Percentiles rank a stretch among this genome's conserved stretches.
phyloP scores from a whole-genome alignment of 2,329 filamentous ascomycete species.

The Aspergillus ustus region DNA sequence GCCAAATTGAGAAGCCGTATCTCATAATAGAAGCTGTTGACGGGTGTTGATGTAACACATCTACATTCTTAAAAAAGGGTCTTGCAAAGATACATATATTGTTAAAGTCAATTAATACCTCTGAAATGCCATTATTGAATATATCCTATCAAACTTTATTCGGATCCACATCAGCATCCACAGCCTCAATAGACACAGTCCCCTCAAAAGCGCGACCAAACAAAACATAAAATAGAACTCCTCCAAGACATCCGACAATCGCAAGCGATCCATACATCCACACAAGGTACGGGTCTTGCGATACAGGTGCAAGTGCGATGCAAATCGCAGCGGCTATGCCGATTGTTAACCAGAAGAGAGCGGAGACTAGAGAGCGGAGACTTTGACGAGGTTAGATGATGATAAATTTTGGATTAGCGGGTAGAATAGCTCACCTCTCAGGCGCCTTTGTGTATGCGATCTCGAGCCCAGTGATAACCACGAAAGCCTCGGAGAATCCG shows the following conservation, averaged over 20 bases:
- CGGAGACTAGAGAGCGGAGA: slow-evolving; percentile 22
- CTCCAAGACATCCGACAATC: slow-evolving; percentile 22
- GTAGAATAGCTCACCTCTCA: slow-evolving; percentile 11
- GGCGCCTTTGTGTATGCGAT: slow-evolving; percentile 22
- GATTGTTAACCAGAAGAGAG: slow-evolving; percentile 27
- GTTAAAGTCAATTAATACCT: too few species aligned
- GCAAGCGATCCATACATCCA: slow-evolving; percentile 29
- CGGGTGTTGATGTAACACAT: too few species aligned
- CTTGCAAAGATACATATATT: too few species aligned
- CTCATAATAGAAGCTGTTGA: too few species aligned
- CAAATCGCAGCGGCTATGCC: slow-evolving; percentile 26
- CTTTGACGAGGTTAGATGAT: background rate
- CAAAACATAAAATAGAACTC: slow-evolving; percentile 20
- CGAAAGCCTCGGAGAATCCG: slow-evolving; percentile 53
- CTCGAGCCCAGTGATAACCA: slow-evolving; percentile 31
- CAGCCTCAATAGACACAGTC: background rate
- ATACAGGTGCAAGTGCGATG: slow-evolving; percentile 26
- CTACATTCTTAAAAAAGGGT: too few species aligned
- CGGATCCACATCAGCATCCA: background rate
- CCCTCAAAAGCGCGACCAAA: slow-evolving; percentile 16
- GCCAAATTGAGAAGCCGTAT: too few species aligned
- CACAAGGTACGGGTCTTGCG: slow-evolving; percentile 24
- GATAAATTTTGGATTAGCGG: background rate
- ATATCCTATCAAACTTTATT: too few species aligned
- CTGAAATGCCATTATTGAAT: too few species aligned